Conservation (phyloP, 352 stramenopile species). For the Stephanocyclus meneghinianus region DNA sequence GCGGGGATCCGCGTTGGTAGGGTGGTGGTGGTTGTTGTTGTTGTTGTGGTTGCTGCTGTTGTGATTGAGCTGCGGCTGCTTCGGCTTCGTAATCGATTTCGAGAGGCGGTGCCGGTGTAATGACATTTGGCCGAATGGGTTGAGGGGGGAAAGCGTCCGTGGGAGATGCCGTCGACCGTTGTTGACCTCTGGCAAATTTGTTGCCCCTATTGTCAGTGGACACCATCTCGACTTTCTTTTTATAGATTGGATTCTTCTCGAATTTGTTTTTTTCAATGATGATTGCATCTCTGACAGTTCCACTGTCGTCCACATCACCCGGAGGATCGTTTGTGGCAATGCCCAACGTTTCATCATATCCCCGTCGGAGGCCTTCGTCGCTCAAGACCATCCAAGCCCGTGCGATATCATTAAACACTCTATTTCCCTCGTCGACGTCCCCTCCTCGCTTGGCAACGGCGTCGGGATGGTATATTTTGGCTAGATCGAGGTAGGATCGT, state of each 20-base stretch:
- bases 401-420: conserved; percentile 47
- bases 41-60: neutral
- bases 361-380: conserved; percentile 19
- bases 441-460: conserved; percentile 14
- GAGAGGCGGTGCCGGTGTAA: neutral
- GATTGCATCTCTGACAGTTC: conserved; percentile 2
- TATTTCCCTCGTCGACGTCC: conserved; percentile 7
- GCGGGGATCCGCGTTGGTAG: neutral
- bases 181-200: neutral
- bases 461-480: conserved; percentile 29
- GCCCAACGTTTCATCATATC: conserved; percentile 29
- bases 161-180: neutral
- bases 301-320: conserved; percentile 8
- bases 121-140: neutral
- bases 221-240: conserved; percentile 17
- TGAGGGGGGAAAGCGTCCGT: too few species aligned
- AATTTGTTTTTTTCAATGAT: conserved; percentile 21
- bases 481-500: conserved; percentile 30
- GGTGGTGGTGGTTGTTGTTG: neutral
- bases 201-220: neutral
- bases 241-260: conserved; percentile 22
- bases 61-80: neutral
- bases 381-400: conserved; percentile 47
- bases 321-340: conserved; percentile 4
- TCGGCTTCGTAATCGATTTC: conserved; percentile 17